Percentiles rank a stretch among this genome's conserved stretches.
Evolutionary conservation across 75 land plant species (phyloP).

Genomic region (Cunninghamia lanceolata): DNA sequence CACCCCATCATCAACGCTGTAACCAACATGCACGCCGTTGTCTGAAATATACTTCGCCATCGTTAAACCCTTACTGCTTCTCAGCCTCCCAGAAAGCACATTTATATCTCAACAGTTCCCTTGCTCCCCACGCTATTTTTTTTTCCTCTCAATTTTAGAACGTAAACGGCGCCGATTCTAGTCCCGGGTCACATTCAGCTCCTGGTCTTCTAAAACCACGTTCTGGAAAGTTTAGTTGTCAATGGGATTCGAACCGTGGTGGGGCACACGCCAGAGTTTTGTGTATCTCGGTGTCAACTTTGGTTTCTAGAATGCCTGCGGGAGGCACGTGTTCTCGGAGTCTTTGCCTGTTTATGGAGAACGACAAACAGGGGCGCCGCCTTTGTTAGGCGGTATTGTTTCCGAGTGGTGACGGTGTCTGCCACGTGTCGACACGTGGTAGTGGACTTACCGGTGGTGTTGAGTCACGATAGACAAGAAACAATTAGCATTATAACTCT

Average conservation of each 20-base stretch:
- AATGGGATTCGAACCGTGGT: not conserved
- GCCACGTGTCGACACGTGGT: not conserved
- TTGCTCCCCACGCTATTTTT: not conserved
- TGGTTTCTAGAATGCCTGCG: not conserved
- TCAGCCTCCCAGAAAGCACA: not conserved
- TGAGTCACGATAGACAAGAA: not conserved
- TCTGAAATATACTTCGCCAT: conserved; percentile 26
- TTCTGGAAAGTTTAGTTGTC: not conserved
- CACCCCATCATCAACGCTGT: conserved; percentile 43
- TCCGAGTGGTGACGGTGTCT: not conserved
- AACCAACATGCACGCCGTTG: conserved; percentile 37
- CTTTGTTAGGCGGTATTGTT: not conserved
- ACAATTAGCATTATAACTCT: not conserved
- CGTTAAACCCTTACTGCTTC: not conserved
- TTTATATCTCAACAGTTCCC: not conserved
- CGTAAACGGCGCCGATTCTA: not conserved
- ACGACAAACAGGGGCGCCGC: conserved; percentile 2
- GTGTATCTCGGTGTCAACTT: not conserved
- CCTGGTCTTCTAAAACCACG: not conserved
- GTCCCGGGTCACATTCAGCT: not conserved
- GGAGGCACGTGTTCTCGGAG: not conserved
- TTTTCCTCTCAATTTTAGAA: not conserved
- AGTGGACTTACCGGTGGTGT: not conserved
- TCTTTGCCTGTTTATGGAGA: not conserved
- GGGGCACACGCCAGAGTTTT: not conserved